Evolutionary conservation across 495 filamentous ascomycete genomes (phyloP), one percentile per base, ranked within the genome.

Genomic region (Chaetomidium leptoderma): DNA sequence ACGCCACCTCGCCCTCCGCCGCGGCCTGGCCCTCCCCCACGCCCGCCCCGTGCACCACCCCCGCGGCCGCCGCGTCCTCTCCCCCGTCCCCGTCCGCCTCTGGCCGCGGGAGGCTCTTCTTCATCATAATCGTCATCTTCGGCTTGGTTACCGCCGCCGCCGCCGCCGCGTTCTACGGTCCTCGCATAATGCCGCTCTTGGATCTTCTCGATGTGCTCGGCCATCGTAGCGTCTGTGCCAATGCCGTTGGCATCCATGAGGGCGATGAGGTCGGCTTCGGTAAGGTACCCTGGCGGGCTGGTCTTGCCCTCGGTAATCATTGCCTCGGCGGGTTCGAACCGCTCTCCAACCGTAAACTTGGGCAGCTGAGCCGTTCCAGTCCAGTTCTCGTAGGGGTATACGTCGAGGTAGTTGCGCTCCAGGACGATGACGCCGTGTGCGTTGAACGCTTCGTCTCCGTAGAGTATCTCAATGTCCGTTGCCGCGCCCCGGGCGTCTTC

Each of bases 221-320:
- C 92, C 95, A 98, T 98, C 0, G 93, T 97, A 11, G 93, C 93
- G 73, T 98, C 93, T 4, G 93, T 98, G 16, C 93, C 93, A 63
- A 98, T 98, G 11, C 93, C 93, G 69, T 98, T 97, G 16, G 89
- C 92, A 73, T 98, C 95, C 93, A 98, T 98, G 23, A 98, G 79
- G 5, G 86, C 89, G 71, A 98, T 96, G n/a, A 98, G 77, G 68
- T 97, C 93, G 2, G 93, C 91, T 68, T 98, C 93, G 1, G 93
- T 98, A 32, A 98, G 73, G 65, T 95, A 96, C 13, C 81, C 83
- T 0, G 95, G 93, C 9, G 92, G 75, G 0, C 78, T 78, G 0
- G 93, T 98, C 70, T 92, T 87, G 16, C 93, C 92, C 57, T 96
- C 91, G 14, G 80, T 86, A 62, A 97, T 88, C 52, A 86, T 84